Evolutionary conservation across 768 basidiomycete species (phyloP), one percentile per base, ranked within the genome.

Genomic region (Leucocoprinus leucothites): DNA sequence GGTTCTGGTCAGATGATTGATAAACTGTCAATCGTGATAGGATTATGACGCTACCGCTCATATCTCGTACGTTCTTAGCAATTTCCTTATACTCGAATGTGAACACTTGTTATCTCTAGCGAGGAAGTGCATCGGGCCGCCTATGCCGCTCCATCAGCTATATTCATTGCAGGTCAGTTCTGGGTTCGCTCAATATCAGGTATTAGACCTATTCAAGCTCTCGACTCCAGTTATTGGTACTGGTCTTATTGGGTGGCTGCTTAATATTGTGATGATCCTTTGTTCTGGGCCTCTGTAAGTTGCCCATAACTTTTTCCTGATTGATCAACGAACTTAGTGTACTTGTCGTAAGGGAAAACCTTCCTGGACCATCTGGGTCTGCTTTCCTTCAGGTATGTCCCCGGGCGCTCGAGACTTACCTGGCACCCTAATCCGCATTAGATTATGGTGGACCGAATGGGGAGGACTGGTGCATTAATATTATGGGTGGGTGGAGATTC

Each of bases 241-340:
- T 3, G 87, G 87, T 52, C 70, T 87, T 43, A 77, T 91, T 58
- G 91, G 91, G 31, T 94, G 91, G 91, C 63, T 94, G 8, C 77
- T 94, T 57, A 96, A 94, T 69, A 89, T 96, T 59, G 86, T 92
- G 3, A 69, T 93, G 26, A 79, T 94, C n/a, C 75, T 94, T 8
- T 94, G 91, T 68, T 89, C 88, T 18, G 90, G 90, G 6, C 82
- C 84, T 52, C 71, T 89, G 85, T 86, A 58, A 62, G 84, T 73
- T 14, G 16, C 22, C 3, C 22, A 25, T 35, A 42, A 26, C 31
- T 28, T 22, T 5, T 40, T 22, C 9, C 26, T 14, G 24, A 16
- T 40, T 3, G 19, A 44, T 24, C 48, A 44, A 9, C 42, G 14
- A 5, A 2, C 35, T 56, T 41, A 40, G n/a, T 9, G 25, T 19